A percentile compares a stretch with the other conserved stretches of the same genome.
Evolutionary conservation across 192 early-diverging fungal species (phyloP).

Genomic region (Umbelopsis sp.): DNA sequence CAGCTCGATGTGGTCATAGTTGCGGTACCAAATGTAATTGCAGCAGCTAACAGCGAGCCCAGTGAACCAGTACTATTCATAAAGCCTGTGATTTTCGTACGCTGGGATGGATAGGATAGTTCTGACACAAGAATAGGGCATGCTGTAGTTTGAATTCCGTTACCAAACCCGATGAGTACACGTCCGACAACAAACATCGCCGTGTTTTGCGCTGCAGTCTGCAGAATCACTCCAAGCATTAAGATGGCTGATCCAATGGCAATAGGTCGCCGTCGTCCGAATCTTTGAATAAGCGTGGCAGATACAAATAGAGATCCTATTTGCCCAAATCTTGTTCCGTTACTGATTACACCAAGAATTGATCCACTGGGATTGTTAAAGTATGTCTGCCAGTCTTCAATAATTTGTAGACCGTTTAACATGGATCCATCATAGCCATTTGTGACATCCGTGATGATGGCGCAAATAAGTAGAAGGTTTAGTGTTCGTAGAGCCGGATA

Average conservation of each 20-base stretch:
- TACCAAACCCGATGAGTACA: constrained; percentile 11
- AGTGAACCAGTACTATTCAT: not conserved
- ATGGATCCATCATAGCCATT: constrained; percentile 17
- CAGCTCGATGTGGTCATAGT: not conserved
- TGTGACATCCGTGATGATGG: not conserved
- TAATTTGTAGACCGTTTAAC: constrained; percentile 8
- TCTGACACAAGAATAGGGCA: constrained; percentile 7
- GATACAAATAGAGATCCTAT: constrained; percentile 2
- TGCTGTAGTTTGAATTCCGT: not conserved
- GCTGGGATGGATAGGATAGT: not conserved
- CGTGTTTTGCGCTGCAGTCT: not conserved
- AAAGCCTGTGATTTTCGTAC: not conserved
- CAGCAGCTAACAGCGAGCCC: not conserved
- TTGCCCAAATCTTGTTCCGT: constrained; percentile 2
- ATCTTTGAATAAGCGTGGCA: not conserved
- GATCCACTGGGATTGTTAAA: constrained; percentile 3
- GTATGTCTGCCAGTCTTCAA: not conserved
- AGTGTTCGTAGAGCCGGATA: constrained; percentile 14
- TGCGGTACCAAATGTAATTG: constrained; percentile 10
- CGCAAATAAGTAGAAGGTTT: not conserved
- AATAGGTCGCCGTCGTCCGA: not conserved
- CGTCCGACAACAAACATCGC: constrained; percentile 1
- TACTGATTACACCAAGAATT: not conserved
- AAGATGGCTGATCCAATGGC: constrained; percentile 7
- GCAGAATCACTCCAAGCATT: not conserved